Evolutionary conservation across 495 filamentous ascomycete genomes (phyloP).

Genomic region (Rostrohypoxylon terebratum): DNA sequence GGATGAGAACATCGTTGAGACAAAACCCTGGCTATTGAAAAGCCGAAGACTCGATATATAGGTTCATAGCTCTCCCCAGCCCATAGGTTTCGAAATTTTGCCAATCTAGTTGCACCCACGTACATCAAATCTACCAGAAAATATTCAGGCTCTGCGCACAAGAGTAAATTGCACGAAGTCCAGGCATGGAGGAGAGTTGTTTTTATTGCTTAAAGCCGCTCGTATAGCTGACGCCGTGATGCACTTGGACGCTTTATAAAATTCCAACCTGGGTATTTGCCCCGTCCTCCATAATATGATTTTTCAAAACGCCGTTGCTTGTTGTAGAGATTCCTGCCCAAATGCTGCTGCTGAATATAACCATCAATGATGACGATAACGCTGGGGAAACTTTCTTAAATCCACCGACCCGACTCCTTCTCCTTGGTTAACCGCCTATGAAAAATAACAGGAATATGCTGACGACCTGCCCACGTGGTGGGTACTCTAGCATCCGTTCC

Average conservation of each 20-base stretch:
- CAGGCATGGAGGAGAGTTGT: conserved; percentile 13
- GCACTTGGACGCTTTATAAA: conserved; percentile 20
- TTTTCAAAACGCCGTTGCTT: conserved; percentile 18
- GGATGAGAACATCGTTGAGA: no score
- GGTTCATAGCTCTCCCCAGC: no score
- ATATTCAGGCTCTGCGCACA: neutral
- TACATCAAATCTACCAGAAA: neutral
- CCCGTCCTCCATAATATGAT: conserved; percentile 10
- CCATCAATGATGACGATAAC: conserved; percentile 9
- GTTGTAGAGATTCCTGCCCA: conserved; percentile 8
- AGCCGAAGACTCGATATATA: no score
- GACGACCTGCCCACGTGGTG: neutral
- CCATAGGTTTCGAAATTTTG: neutral
- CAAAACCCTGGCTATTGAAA: no score
- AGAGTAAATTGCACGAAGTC: neutral
- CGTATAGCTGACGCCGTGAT: conserved; percentile 10
- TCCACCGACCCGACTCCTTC: conserved; percentile 6
- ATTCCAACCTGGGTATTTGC: conserved; percentile 31
- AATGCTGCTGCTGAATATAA: conserved; percentile 9
- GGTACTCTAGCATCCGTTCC: conserved; percentile 18
- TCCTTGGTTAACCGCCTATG: conserved; percentile 3
- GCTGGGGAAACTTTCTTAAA: conserved; percentile 27
- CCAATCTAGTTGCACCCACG: neutral
- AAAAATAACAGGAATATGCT: conserved; percentile 2
- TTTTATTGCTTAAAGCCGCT: conserved; percentile 16